A percentile compares a stretch with the other conserved stretches of the same genome.
Conservation (phyloP, 2,329 filamentous ascomycete species). For the Hypocrella siamensis region DNA sequence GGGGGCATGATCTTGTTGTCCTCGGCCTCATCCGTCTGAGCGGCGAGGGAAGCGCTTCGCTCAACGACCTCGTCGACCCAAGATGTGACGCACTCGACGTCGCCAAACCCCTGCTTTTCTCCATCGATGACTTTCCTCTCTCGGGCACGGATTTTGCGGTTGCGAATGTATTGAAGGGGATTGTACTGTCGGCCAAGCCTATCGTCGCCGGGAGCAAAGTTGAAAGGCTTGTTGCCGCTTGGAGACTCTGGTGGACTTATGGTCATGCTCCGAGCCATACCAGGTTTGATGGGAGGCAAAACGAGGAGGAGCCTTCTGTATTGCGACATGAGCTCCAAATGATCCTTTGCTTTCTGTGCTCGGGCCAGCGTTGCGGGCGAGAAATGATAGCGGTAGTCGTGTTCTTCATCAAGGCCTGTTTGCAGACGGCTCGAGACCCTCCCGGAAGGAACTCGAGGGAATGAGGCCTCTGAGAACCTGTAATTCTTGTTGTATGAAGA, state of each 20-base stretch:
- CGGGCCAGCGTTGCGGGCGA: conserved; percentile 68
- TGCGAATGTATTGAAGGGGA: conserved; percentile 81
- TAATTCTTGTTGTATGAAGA: conserved; percentile 47
- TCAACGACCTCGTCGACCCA: conserved; percentile 59
- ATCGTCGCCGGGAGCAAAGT: conserved; percentile 11
- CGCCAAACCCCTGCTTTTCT: conserved; percentile 60
- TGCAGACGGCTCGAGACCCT: conserved; percentile 30
- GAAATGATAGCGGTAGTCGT: conserved; percentile 43
- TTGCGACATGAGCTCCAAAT: conserved; percentile 74
- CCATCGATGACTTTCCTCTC: conserved; percentile 63
- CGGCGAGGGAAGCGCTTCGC: conserved; percentile 13
- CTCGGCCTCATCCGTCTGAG: conserved; percentile 10
- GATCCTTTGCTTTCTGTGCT: conserved; percentile 68
- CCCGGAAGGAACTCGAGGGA: conserved; percentile 24
- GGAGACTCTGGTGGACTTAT: conserved; percentile 27
- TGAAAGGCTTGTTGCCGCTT: conserved; percentile 14
- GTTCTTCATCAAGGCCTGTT: conserved; percentile 24
- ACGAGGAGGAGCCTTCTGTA: conserved; percentile 68
- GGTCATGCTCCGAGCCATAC: conserved; percentile 19
- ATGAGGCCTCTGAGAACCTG: conserved; percentile 26
- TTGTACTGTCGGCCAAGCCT: conserved; percentile 62
- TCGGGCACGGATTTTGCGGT: conserved; percentile 68
- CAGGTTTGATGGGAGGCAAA: conserved; percentile 54
- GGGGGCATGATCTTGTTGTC: conserved; percentile 20
- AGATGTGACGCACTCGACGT: conserved; percentile 51